Percentiles rank a stretch among this genome's conserved stretches.
Conservation (phyloP, 2,329 filamentous ascomycete species). For the Emergomyces africanus region DNA sequence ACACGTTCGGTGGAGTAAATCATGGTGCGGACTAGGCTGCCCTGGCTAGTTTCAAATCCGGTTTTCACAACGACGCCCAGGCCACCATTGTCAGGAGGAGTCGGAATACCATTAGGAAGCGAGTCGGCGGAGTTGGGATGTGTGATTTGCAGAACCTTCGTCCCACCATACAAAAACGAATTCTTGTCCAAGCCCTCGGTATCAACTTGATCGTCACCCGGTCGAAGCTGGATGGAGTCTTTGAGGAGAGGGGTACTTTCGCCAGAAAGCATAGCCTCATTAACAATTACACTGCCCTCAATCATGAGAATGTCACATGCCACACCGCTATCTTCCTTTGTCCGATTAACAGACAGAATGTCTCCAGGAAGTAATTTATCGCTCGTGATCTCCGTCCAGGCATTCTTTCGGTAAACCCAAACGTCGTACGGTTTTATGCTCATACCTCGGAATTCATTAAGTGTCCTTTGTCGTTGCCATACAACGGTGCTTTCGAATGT, state of each 20-base stretch:
- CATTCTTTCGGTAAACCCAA: slow-evolving; percentile 75
- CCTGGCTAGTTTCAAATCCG: slow-evolving; percentile 96
- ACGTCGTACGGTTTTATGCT: slow-evolving; percentile 97
- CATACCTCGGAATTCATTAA: slow-evolving; percentile 97
- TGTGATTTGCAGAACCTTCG: slow-evolving; percentile 91
- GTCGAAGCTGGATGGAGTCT: slow-evolving; percentile 85
- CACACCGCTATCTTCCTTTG: slow-evolving; percentile 93
- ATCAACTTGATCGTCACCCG: slow-evolving; percentile 66
- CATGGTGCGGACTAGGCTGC: slow-evolving; percentile 95
- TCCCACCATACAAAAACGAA: slow-evolving; percentile 89
- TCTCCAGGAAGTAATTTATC: slow-evolving; percentile 90
- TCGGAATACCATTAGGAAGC: slow-evolving; percentile 58
- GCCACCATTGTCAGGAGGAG: slow-evolving; percentile 86
- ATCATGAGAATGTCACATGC: slow-evolving; percentile 95
- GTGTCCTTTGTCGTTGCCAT: slow-evolving; percentile 92
- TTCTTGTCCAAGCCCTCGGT: slow-evolving; percentile 93
- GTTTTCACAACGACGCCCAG: slow-evolving; percentile 94
- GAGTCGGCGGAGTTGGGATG: slow-evolving; percentile 54
- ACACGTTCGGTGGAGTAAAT: slow-evolving; percentile 98
- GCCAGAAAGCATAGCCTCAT: slow-evolving; percentile 97
- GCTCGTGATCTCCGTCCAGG: slow-evolving; percentile 79
- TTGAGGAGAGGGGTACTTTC: slow-evolving; percentile 96
- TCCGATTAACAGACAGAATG: slow-evolving; percentile 79
- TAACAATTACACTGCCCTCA: slow-evolving; percentile 92
- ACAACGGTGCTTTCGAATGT: slow-evolving; percentile 97